These are phyloP conservation scores for Podaxis sp. DNA, from an alignment of 768 basidiomycete species.

Conservation along the genomic window DNA sequence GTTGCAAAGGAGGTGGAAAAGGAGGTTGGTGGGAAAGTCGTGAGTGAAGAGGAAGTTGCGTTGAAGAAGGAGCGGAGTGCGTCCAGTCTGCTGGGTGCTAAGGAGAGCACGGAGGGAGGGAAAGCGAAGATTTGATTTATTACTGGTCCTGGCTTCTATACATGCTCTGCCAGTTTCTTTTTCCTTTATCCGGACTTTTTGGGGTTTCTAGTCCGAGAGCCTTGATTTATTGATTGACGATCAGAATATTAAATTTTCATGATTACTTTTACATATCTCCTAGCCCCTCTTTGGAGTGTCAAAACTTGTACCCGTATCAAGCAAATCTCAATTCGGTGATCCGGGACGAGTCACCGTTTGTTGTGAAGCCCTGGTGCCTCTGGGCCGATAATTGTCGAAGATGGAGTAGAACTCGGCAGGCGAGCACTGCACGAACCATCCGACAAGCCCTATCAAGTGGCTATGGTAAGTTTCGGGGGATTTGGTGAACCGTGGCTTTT, in stretches of 20 bases:
- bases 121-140: conserved; percentile 12
- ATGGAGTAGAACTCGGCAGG: neutral
- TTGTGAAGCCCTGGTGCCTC: neutral
- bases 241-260: neutral
- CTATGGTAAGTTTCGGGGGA: neutral
- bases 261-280: neutral
- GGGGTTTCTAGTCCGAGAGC: neutral
- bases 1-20: conserved; percentile 64
- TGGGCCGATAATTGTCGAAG: neutral
- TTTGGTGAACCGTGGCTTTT: neutral
- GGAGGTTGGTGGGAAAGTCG: conserved; percentile 55
- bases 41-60: conserved; percentile 66
- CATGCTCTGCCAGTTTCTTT: neutral
- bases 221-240: neutral
- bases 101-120: neutral
- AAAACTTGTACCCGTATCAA: neutral
- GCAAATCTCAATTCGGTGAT: neutral
- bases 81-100: neutral
- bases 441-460: neutral
- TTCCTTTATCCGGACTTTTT: neutral
- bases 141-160: neutral
- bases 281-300: neutral
- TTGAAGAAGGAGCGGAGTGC: conserved; percentile 39
- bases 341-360: neutral
- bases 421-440: neutral